Evolutionary conservation across 805 yeast species (phyloP).

Genomic region (Ascoidea asiatica): DNA sequence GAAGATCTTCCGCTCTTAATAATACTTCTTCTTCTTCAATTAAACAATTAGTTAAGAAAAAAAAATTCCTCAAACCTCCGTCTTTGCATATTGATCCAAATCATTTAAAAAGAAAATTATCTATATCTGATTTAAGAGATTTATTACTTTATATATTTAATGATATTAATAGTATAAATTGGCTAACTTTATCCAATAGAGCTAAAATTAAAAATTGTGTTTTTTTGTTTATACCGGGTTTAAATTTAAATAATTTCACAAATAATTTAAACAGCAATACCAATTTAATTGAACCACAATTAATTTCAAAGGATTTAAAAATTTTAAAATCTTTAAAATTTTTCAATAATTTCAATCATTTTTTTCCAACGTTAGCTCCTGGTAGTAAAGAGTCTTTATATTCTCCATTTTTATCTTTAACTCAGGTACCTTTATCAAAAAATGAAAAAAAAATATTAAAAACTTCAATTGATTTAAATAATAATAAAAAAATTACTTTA

Average conservation of each 20-base stretch:
- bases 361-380: conserved; percentile 45
- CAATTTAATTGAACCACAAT: conserved; percentile 5
- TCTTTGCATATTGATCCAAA: conserved; percentile 12
- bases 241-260: conserved; percentile 31
- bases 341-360: conserved; percentile 25
- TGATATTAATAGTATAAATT: conserved; percentile 29
- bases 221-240: conserved; percentile 51
- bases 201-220: conserved; percentile 38
- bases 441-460: conserved; percentile 30
- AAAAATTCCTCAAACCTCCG: conserved; percentile 18
- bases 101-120: conserved; percentile 14
- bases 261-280: conserved; percentile 9
- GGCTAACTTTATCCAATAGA: conserved; percentile 37
- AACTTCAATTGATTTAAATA: conserved; percentile 1
- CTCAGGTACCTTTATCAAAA: conserved; percentile 42
- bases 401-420: conserved; percentile 41
- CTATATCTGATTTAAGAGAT: conserved; percentile 31
- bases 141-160: conserved; percentile 28
- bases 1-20: conserved; percentile 16
- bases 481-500: conserved; percentile 24
- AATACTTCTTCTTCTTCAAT: conserved; percentile 22
- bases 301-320: conserved; percentile 4
- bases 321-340: conserved; percentile 15
- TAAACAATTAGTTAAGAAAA: conserved; percentile 15
- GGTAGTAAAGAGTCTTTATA: conserved; percentile 47